These are phyloP conservation scores for Colletotrichum agaves DNA, from an alignment of 2,329 filamentous ascomycete genomes.

Conservation along the genomic window DNA sequence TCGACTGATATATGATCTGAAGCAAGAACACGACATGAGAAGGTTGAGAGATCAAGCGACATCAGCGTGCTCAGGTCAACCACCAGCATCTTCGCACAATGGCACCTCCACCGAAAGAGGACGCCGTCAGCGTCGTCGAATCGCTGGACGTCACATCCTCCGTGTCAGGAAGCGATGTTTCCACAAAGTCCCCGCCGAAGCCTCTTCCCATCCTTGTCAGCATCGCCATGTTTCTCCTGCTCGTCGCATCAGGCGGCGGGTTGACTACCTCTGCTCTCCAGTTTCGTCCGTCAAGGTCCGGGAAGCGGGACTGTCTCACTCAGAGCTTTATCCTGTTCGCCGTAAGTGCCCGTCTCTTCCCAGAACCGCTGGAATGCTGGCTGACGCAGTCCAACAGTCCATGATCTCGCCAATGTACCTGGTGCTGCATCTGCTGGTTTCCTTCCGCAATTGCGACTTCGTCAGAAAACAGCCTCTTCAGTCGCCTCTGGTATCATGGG, in stretches of 20 bases:
- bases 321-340: conserved; percentile 39
- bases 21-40: neutral
- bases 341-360: neutral
- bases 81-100: neutral
- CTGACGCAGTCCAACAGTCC: conserved; percentile 38
- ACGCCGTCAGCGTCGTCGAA: conserved; percentile 35
- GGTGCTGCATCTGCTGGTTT: conserved; percentile 44
- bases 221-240: conserved; percentile 29
- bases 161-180: conserved; percentile 36
- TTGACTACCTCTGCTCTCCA: conserved; percentile 35
- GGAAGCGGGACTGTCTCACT: conserved; percentile 32
- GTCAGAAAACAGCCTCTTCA: conserved; percentile 40
- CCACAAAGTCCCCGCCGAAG: conserved; percentile 34
- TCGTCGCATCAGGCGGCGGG: conserved; percentile 34
- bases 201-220: conserved; percentile 32
- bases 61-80: neutral
- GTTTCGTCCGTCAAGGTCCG: conserved; percentile 29
- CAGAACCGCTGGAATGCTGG: neutral
- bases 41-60: neutral
- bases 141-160: conserved; percentile 38
- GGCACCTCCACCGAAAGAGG: conserved; percentile 31
- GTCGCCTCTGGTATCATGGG: conserved; percentile 46
- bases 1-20: conserved; percentile 27
- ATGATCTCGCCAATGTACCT: conserved; percentile 47
- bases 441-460: conserved; percentile 41